Evolutionary conservation across 106 monocot species (phyloP), one percentile per base, ranked within the genome.

Genomic region (Apostasia ramifera): DNA sequence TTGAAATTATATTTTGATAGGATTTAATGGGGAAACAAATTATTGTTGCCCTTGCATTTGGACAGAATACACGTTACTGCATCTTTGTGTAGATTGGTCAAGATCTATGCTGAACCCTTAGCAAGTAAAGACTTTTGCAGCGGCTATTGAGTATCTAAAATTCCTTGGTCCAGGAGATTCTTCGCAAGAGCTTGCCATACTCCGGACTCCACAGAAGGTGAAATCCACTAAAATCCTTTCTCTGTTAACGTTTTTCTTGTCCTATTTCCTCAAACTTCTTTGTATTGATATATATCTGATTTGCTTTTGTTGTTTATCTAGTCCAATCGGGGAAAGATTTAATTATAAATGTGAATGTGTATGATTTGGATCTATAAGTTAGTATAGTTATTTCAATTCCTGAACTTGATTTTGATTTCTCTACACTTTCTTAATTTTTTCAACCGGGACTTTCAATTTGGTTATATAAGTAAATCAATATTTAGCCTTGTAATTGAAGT

Each of bases 1-100:
- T 14, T 68, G 5, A 47, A 41, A 44, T 67, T 51, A 44, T 80
- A 53, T 7, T 60, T 59, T 50, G 53, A 57, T 53, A 98, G 97
- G 97, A 98, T 87, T 80, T 98, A 61, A 98, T 98, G 97, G 97
- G 93, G 50, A 98, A 90, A 71, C 87, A 83, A 2, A 80, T 98
- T 67, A 76, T 91, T 54, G 85, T 98, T 68, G 73, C 85, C 42
- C 74, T 89, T 69, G 97, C 97, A 60, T 90, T 83, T 14, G 92
- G 87, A 39, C 82, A 90, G 62, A 92, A 90, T n/a, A 73, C 77
- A 64, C 40, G 83, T 98, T 57, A 90, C 82, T 69, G 26, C 82
- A 59, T 81, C 97, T 58, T 83, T 98, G 69, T 85, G 85, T 52
- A 98, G 87, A 71, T 90, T 98, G 71, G 82, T 98, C 53, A 90